Conservation (phyloP, 2,329 filamentous ascomycete genomes). For the Thelonectria discophora region DNA sequence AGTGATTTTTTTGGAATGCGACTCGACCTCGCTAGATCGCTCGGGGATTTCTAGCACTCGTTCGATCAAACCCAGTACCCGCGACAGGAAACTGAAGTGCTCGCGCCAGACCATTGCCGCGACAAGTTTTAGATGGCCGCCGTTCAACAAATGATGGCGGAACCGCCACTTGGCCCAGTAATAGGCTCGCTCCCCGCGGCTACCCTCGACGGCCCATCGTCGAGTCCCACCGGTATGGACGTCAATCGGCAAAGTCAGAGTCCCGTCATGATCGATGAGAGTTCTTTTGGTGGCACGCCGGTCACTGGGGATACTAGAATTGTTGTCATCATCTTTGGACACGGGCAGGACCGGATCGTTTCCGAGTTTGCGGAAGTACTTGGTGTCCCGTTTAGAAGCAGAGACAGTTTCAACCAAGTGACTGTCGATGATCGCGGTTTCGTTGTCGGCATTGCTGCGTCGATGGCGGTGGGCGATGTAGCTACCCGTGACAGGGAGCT, state of each 20-base stretch:
- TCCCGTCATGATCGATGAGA: constrained; percentile 48
- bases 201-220: constrained; percentile 37
- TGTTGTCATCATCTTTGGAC: constrained; percentile 74
- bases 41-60: constrained; percentile 24
- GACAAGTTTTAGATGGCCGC: constrained; percentile 47
- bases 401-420: constrained; percentile 63
- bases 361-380: constrained; percentile 80
- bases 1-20: constrained; percentile 25
- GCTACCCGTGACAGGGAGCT: constrained; percentile 64
- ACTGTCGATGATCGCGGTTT: constrained; percentile 64
- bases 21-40: constrained; percentile 19
- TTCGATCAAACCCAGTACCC: constrained; percentile 1
- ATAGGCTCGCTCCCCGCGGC: constrained; percentile 40
- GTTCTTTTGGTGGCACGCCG: constrained; percentile 56
- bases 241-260: constrained; percentile 49
- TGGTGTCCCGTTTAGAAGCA: constrained; percentile 74
- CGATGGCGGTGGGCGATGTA: constrained; percentile 66
- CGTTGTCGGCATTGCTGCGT: constrained; percentile 73
- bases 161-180: constrained; percentile 44
- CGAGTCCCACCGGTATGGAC: constrained; percentile 43
- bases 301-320: constrained; percentile 65
- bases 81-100: constrained; percentile 25
- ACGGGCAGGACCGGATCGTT: constrained; percentile 77
- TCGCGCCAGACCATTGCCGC: neutral
- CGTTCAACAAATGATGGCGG: constrained; percentile 50